Evolutionary conservation across 2,329 filamentous ascomycete species (phyloP).

Genomic region (Sporothrix dimorphospora): DNA sequence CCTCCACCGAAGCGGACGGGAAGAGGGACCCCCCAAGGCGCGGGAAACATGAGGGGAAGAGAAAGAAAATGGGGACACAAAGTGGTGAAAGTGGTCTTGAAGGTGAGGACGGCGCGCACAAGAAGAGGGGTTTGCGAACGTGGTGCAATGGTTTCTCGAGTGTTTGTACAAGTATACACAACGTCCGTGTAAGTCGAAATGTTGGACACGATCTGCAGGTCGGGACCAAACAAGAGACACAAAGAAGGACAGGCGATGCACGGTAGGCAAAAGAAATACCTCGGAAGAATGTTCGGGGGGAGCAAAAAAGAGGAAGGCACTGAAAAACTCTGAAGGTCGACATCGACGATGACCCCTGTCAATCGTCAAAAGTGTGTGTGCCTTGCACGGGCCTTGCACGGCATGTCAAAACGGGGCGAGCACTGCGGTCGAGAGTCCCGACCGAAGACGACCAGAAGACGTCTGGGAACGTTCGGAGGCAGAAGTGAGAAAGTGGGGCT

Average conservation of each 20-base stretch:
- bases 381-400: too few relatives aligned
- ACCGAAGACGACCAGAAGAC: not conserved
- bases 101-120: not conserved
- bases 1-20: conserved; percentile 3
- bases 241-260: not conserved
- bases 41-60: not conserved
- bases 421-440: conserved; percentile 2
- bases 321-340: not conserved
- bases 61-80: not conserved
- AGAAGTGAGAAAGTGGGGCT: not conserved
- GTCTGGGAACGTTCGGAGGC: not conserved
- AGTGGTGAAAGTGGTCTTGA: not conserved
- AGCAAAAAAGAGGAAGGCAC: not conserved
- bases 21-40: not conserved
- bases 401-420: not conserved
- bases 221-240: not conserved
- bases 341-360: not conserved
- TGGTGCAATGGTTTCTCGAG: not conserved
- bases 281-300: not conserved
- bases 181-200: not conserved
- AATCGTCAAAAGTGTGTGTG: not conserved
- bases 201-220: not conserved
- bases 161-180: not conserved
- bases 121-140: not conserved
- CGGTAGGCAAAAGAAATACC: not conserved